Base-by-base conservation (phyloP, 331 rosid genomes). In the Quercus lobata region DNA sequence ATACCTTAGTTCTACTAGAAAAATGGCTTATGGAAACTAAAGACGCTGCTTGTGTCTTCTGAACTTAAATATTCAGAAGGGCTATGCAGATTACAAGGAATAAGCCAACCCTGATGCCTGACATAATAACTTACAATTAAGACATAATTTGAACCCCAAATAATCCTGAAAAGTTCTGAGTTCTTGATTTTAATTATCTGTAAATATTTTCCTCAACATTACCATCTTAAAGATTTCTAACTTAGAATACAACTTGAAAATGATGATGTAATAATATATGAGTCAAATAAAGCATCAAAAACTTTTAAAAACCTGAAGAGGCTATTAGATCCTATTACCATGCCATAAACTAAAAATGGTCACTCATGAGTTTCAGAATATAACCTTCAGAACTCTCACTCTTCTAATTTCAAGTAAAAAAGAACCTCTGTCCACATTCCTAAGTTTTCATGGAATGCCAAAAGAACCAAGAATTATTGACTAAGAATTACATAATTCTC, bases 381-480 rank as follows among this genome's bases (percentile, higher is more conserved):
- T 35, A 24, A 68, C n/a, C 53, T 35, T 37, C 52, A 9, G 21
- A 35, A 68, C 24, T 35, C 54, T 19, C 7, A 68, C 53, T 37
- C 54, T 35, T 37, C 49, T 68, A 19, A 24, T 68, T 68, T 65
- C 71, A 30, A 65, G 71, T 60, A 24, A 60, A 60, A 60, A 29
- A 8, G 34, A 24, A 24, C 66, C 14, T 24, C 34, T 4, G 66
- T 22, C 66, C 66, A 60, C 66, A 60, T 60, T 19, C 35, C 65
- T 18, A 24, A 16, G 52, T 70, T 57, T 34, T 44, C 24, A 49
- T 54, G 35, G 57, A 22, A 69, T 68, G 72, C 35, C 68, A 57
- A 76, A 65, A n/a, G 57, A 81, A 76, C 61, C 63, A 68, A 57
- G 79, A n/a, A 32, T 34, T 30, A 68, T 35, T 63, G 61, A 22